Evolutionary conservation across 306 rosid species (phyloP).

Genomic region (Acacia crassicarpa): DNA sequence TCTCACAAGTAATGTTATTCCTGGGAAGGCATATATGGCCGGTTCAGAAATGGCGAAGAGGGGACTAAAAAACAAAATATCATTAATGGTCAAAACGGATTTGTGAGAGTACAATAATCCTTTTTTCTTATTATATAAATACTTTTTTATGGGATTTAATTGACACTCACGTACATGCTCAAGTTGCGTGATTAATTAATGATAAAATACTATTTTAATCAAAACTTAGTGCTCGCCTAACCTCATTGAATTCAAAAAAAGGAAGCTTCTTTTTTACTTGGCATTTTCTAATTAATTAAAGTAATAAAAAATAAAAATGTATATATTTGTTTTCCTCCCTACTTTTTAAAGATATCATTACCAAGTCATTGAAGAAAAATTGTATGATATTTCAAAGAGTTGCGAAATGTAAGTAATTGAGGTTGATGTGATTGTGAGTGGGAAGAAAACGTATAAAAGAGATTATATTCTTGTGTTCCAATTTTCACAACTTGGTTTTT

Average conservation of each 20-base stretch:
- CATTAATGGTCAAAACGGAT: background rate
- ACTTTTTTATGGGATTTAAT: background rate
- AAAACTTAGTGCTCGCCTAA: background rate
- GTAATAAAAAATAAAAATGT: background rate
- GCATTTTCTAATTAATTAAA: background rate
- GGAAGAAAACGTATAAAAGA: background rate
- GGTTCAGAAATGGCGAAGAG: background rate
- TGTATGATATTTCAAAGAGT: background rate
- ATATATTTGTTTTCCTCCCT: background rate
- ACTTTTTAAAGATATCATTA: background rate
- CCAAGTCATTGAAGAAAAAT: background rate
- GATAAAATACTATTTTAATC: background rate
- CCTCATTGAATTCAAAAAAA: background rate
- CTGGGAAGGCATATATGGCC: background rate
- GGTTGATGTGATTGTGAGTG: background rate
- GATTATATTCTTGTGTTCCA: background rate
- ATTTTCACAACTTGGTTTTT: background rate
- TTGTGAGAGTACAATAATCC: background rate
- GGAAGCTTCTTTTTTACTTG: background rate
- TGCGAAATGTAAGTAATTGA: background rate
- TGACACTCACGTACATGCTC: background rate
- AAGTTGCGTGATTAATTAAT: background rate
- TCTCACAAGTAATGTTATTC: background rate
- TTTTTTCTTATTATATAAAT: background rate
- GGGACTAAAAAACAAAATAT: background rate